Evolutionary conservation across 805 yeast species (phyloP).

Genomic region (Ascoidea tarda): DNA sequence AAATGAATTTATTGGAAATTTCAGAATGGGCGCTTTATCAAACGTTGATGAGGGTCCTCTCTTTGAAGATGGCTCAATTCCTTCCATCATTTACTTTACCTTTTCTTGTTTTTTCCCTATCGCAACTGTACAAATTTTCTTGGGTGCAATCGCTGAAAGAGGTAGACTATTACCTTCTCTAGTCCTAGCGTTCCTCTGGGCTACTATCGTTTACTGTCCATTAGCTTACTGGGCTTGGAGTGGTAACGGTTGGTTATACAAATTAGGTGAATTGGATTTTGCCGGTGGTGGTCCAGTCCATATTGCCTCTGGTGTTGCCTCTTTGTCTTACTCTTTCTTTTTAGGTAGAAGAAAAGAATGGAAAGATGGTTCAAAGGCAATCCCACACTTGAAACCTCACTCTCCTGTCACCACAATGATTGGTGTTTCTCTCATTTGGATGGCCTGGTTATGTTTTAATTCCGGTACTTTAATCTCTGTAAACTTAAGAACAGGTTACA

Average conservation of each 20-base stretch:
- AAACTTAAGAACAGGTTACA: conserved; percentile 70
- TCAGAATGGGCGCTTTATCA: conserved; percentile 67
- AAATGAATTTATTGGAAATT: conserved; percentile 82
- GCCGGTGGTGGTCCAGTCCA: conserved; percentile 99
- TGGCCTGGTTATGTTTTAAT: conserved; percentile 95
- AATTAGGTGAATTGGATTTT: conserved; percentile 88
- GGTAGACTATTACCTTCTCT: conserved; percentile 79
- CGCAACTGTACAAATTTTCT: conserved; percentile 83
- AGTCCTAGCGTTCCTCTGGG: conserved; percentile 76
- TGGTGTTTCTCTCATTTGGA: conserved; percentile 44
- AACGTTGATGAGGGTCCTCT: conserved; percentile 19
- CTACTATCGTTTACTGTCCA: conserved; percentile 87
- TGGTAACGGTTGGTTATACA: conserved; percentile 81
- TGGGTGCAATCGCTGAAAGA: conserved; percentile 89
- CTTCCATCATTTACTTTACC: conserved; percentile 72
- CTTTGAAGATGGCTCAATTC: conserved; percentile 30
- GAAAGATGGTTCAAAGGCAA: conserved; percentile 37
- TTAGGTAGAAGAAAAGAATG: conserved; percentile 67
- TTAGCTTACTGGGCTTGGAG: conserved; percentile 96
- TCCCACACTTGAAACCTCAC: not conserved
- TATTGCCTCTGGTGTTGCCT: conserved; percentile 81
- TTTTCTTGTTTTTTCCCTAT: conserved; percentile 88
- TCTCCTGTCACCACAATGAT: not conserved
- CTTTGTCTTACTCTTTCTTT: conserved; percentile 72
- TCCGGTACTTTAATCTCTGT: conserved; percentile 83